Conservation (phyloP, 306 rosid species). For the Echinosophora koreensis region DNA sequence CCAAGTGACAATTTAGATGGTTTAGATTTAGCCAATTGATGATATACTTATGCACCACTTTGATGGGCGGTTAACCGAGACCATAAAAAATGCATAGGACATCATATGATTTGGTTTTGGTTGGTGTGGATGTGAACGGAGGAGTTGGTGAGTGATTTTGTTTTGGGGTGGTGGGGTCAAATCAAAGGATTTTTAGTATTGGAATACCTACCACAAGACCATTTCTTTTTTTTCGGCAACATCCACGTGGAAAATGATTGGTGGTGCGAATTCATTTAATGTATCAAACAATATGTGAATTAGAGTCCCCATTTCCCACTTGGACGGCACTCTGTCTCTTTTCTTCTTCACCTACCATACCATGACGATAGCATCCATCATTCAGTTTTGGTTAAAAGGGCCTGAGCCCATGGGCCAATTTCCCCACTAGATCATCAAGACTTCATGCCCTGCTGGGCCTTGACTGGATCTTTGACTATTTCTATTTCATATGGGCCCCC, state of each 20-base stretch:
- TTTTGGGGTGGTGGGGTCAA: background rate
- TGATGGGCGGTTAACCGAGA: no score
- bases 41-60: no score
- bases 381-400: background rate
- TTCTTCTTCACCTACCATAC: constrained; percentile 39
- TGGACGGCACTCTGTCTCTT: background rate
- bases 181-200: background rate
- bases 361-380: background rate
- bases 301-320: background rate
- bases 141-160: constrained; percentile 37
- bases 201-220: background rate
- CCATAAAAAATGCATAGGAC: no score
- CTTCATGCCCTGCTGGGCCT: background rate
- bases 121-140: background rate
- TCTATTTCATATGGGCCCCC: background rate
- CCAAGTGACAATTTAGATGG: no score
- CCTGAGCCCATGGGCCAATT: background rate
- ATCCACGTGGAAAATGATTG: background rate
- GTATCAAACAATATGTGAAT: background rate
- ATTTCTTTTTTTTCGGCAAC: background rate
- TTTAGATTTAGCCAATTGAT: no score
- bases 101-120: constrained; percentile 39
- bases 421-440: background rate
- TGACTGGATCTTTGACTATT: background rate
- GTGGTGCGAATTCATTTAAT: no score